Conservation (phyloP, 257 asterid species). For the Solanum phureja region DNA sequence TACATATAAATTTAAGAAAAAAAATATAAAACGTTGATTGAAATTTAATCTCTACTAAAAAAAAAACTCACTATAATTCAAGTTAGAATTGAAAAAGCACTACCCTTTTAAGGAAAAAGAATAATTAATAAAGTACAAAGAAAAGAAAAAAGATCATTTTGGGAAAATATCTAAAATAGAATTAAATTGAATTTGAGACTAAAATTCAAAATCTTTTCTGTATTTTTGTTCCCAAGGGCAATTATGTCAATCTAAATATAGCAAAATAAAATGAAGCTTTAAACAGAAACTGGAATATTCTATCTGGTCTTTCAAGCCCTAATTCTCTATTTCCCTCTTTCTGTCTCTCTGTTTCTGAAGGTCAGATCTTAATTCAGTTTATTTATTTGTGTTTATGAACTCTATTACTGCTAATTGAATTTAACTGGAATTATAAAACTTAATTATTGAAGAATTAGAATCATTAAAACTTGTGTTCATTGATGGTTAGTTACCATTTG, state of each 20-base stretch:
- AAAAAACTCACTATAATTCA: not conserved
- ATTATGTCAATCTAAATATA: not conserved
- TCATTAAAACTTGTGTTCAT: not conserved
- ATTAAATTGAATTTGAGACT: too few species aligned
- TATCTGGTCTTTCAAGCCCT: conserved; percentile 7
- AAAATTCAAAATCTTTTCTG: too few species aligned
- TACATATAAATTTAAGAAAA: not conserved
- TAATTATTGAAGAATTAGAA: not conserved
- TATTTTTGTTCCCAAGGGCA: not conserved
- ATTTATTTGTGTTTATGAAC: not conserved
- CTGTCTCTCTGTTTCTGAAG: not conserved
- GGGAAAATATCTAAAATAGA: too few species aligned
- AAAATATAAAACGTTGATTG: not conserved
- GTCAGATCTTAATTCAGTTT: conserved; percentile 4
- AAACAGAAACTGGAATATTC: not conserved
- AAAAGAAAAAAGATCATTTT: too few species aligned
- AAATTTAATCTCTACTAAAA: too few species aligned
- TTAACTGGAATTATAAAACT: not conserved
- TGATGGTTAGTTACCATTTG: not conserved
- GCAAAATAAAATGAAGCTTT: not conserved
- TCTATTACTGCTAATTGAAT: not conserved
- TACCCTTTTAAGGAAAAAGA: too few species aligned
- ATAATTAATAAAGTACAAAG: too few species aligned
- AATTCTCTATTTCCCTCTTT: not conserved
- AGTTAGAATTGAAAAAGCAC: not conserved